Percentiles rank a stretch among this genome's conserved stretches.
Evolutionary conservation across 805 yeast genomes (phyloP).

Genomic region (Scheffersomyces ergatensis): DNA sequence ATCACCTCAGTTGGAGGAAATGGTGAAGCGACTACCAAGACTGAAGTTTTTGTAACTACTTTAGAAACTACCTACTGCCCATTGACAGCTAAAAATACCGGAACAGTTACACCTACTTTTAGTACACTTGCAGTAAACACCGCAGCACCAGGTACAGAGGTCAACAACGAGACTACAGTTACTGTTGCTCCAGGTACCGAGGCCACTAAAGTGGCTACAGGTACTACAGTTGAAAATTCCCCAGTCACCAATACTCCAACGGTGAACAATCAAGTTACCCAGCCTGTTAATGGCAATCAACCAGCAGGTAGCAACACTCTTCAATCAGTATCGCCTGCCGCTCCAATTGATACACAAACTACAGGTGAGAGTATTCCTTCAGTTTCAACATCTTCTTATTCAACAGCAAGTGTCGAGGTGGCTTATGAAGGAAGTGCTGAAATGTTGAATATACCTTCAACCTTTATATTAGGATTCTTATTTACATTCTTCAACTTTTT

Average conservation of each 20-base stretch:
- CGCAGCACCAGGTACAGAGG: background rate
- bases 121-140: background rate
- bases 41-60: background rate
- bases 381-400: background rate
- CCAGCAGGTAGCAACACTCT: background rate
- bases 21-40: background rate
- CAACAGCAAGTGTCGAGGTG: background rate
- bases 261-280: background rate
- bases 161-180: background rate
- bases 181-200: background rate
- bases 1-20: background rate
- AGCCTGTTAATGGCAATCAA: background rate
- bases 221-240: background rate
- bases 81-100: background rate
- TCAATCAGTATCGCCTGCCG: background rate
- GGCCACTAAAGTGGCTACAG: background rate
- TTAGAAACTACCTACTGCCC: background rate
- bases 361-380: background rate
- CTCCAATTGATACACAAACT: background rate
- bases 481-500: background rate
- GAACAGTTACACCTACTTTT: background rate
- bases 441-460: background rate
- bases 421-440: background rate
- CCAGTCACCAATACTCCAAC: too few species aligned
- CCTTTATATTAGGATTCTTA: background rate